Evolutionary conservation across 176 grass and related monocot genomes (phyloP).

Genomic region (Aegilops longissima): DNA sequence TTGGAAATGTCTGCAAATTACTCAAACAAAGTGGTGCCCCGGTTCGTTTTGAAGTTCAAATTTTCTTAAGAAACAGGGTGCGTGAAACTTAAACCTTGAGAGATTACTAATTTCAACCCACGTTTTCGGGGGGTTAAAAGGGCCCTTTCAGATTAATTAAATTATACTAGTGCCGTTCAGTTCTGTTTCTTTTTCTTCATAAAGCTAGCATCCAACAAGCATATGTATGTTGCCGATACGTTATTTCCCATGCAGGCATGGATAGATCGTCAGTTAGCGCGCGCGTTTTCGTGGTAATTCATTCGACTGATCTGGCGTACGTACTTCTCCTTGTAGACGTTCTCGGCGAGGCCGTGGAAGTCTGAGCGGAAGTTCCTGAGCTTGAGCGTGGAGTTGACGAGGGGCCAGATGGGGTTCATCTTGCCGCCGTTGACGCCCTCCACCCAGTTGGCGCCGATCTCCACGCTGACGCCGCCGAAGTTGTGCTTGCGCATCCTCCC

Average conservation of each 20-base stretch:
- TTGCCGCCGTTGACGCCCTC: slow-evolving; percentile 53
- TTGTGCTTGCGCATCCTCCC: slow-evolving; percentile 61
- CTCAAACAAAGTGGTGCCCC: too few species aligned
- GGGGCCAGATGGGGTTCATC: slow-evolving; percentile 69
- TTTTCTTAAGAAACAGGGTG: too few species aligned
- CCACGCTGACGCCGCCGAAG: slow-evolving; percentile 60
- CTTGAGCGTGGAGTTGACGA: slow-evolving; percentile 54
- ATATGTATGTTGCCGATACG: too few species aligned
- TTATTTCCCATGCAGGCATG: not conserved
- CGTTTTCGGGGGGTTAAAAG: not conserved
- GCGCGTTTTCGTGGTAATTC: not conserved
- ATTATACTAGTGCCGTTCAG: not conserved
- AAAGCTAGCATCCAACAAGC: not conserved
- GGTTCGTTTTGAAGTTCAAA: too few species aligned
- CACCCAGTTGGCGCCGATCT: slow-evolving; percentile 80
- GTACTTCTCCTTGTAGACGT: slow-evolving; percentile 61
- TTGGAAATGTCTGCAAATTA: too few species aligned
- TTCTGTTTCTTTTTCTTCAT: not conserved
- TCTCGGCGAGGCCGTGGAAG: slow-evolving; percentile 28
- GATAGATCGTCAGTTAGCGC: too few species aligned
- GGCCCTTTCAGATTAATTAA: not conserved
- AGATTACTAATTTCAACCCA: too few species aligned
- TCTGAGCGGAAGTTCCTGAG: slow-evolving; percentile 64
- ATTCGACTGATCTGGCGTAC: not conserved
- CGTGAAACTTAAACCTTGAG: too few species aligned